phyloP scores from a whole-genome alignment of 2,329 filamentous ascomycete genomes.

The Rhinocladiella similis region DNA sequence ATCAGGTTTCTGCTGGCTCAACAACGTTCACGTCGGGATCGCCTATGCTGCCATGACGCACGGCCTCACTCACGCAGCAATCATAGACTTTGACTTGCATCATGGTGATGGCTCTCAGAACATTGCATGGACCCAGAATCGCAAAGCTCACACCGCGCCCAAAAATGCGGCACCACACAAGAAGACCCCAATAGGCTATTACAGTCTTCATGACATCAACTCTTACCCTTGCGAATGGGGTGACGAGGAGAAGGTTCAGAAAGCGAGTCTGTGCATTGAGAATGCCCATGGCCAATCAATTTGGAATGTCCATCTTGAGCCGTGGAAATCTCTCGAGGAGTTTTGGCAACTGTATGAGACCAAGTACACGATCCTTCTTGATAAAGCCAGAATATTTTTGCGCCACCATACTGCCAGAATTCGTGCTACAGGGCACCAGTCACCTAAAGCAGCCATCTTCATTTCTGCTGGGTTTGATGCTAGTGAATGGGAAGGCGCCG shows the following conservation, averaged over 20 bases:
- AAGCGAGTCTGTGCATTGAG: slow-evolving; percentile 90
- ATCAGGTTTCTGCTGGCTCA: slow-evolving; percentile 97
- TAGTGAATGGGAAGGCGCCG: slow-evolving; percentile 86
- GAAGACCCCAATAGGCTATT: slow-evolving; percentile 89
- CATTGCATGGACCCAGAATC: slow-evolving; percentile 89
- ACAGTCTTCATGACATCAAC: slow-evolving; percentile 96
- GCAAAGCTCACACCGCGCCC: slow-evolving; percentile 59
- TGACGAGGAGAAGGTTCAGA: slow-evolving; percentile 90
- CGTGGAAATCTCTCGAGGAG: slow-evolving; percentile 78
- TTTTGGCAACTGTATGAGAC: slow-evolving; percentile 88
- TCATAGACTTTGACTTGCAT: slow-evolving; percentile 88
- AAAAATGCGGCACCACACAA: slow-evolving; percentile 76
- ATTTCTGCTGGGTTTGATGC: slow-evolving; percentile 96
- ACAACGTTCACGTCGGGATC: slow-evolving; percentile 96
- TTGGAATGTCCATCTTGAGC: slow-evolving; percentile 92
- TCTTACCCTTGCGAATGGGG: slow-evolving; percentile 95
- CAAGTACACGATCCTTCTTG: slow-evolving; percentile 73
- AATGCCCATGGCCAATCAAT: slow-evolving; percentile 91
- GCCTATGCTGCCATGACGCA: slow-evolving; percentile 83
- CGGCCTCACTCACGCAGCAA: slow-evolving; percentile 88
- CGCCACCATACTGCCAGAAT: slow-evolving; percentile 69
- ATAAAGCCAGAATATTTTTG: slow-evolving; percentile 80
- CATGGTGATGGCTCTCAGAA: slow-evolving; percentile 95
- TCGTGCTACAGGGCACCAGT: slow-evolving; percentile 55
- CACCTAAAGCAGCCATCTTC: slow-evolving; percentile 85